Conservation (phyloP, 2,329 filamentous ascomycete genomes). For the Elsinoe arachidis region DNA sequence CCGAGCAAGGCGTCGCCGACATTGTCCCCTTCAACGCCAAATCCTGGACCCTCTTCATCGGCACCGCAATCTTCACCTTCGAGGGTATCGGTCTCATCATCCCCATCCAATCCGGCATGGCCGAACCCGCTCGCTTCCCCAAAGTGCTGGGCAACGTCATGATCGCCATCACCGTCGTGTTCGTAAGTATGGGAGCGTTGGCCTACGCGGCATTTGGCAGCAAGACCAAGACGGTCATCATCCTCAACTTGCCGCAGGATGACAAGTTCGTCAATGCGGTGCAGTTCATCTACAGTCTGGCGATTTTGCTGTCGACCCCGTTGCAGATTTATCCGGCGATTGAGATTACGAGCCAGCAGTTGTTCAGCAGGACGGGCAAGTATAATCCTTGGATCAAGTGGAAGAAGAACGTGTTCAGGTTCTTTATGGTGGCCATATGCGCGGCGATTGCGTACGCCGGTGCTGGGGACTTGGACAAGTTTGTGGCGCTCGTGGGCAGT, state of each 20-base stretch:
- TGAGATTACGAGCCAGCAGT: constrained; percentile 85
- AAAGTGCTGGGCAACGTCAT: constrained; percentile 82
- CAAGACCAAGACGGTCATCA: constrained; percentile 88
- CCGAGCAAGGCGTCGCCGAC: constrained; percentile 67
- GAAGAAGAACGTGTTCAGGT: constrained; percentile 97
- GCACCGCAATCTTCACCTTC: constrained; percentile 97
- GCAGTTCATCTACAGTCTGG: constrained; percentile 93
- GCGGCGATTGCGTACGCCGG: constrained; percentile 84
- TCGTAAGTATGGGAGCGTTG: constrained; percentile 81
- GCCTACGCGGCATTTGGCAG: constrained; percentile 96
- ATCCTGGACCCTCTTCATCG: constrained; percentile 96
- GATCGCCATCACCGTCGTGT: constrained; percentile 87
- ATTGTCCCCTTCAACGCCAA: constrained; percentile 83
- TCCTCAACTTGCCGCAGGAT: constrained; percentile 93
- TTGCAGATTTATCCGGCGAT: constrained; percentile 97
- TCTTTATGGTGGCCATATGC: constrained; percentile 81
- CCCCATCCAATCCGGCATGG: constrained; percentile 97
- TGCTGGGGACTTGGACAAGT: constrained; percentile 90
- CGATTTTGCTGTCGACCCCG: constrained; percentile 91
- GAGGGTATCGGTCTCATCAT: constrained; percentile 97
- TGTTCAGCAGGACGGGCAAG: constrained; percentile 91
- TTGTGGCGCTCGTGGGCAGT: constrained; percentile 89
- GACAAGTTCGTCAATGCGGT: constrained; percentile 91
- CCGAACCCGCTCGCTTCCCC: constrained; percentile 80
- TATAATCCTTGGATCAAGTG: constrained; percentile 99